A percentile compares a stretch with the other conserved stretches of the same genome.
These are phyloP conservation scores for Neurospora crassa DNA, from an alignment of 2,329 filamentous ascomycete genomes.

Conservation along the genomic window DNA sequence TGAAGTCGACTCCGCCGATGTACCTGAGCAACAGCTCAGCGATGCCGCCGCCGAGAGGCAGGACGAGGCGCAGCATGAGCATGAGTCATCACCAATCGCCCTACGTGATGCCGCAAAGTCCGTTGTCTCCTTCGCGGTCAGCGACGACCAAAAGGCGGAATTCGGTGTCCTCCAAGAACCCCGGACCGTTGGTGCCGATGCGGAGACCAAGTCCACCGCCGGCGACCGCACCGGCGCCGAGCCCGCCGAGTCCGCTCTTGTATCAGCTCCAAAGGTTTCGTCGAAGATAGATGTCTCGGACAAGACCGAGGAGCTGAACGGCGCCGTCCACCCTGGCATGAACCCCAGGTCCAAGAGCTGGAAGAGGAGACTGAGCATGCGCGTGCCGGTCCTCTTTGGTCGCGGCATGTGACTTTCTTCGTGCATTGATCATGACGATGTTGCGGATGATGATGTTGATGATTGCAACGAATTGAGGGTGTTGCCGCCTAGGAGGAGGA, in stretches of 20 bases:
- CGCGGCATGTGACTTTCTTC: constrained; percentile 15
- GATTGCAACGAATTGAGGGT: neutral
- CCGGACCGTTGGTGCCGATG: constrained; percentile 1
- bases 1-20: neutral
- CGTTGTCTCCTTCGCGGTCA: constrained; percentile 3
- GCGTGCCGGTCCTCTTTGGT: constrained; percentile 14
- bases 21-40: constrained; percentile 4
- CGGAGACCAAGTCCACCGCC: constrained; percentile 3
- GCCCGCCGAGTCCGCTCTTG: constrained; percentile 1
- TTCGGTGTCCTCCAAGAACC: neutral
- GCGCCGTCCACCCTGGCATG: neutral
- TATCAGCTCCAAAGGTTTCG: constrained; percentile 3
- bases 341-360: neutral
- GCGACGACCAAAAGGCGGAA: constrained; percentile 1
- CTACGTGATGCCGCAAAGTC: constrained; percentile 1
- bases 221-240: constrained; percentile 1
- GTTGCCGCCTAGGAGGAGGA: neutral
- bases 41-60: constrained; percentile 5
- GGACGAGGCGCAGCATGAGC: neutral
- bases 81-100: neutral
- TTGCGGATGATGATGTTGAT: neutral
- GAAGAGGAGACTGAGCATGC: constrained; percentile 6
- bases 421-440: neutral
- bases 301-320: neutral
- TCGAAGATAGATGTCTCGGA: neutral